Conservation (phyloP, 495 filamentous ascomycete species). For the Penicillium coprophilum region DNA sequence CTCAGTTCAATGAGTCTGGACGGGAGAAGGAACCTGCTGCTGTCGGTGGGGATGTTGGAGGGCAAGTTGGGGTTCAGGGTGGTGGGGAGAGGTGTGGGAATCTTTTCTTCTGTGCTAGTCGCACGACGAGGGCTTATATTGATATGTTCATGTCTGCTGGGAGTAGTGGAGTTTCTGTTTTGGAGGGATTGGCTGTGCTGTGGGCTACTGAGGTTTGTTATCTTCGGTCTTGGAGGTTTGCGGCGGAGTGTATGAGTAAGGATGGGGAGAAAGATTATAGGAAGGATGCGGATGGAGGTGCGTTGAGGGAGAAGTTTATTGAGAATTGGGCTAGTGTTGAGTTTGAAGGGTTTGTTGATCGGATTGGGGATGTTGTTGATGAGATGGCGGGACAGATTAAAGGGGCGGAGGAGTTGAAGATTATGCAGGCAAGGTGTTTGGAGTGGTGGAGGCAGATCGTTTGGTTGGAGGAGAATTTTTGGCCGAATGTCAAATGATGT, state of each 20-base stretch:
- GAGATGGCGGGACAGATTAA: slow-evolving; percentile 43
- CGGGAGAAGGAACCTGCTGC: not conserved
- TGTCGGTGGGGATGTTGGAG: not conserved
- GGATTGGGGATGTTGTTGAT: slow-evolving; percentile 44
- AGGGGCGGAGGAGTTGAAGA: slow-evolving; percentile 38
- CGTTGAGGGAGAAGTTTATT: slow-evolving; percentile 61
- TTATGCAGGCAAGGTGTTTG: slow-evolving; percentile 35
- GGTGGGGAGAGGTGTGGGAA: slow-evolving; percentile 10
- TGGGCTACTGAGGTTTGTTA: slow-evolving; percentile 74
- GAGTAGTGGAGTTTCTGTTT: slow-evolving; percentile 43
- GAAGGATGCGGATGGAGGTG: slow-evolving; percentile 59
- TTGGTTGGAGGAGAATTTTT: slow-evolving; percentile 54
- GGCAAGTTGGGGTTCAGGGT: not conserved
- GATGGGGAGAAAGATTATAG: slow-evolving; percentile 9
- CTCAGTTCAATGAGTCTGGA: not conserved
- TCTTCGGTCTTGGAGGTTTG: slow-evolving; percentile 59
- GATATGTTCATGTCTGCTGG: slow-evolving; percentile 56
- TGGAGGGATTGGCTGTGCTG: slow-evolving; percentile 68
- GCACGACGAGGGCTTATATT: slow-evolving; percentile 51
- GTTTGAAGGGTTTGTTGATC: slow-evolving; percentile 57
- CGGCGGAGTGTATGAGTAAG: slow-evolving; percentile 37
- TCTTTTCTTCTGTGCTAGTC: slow-evolving; percentile 35
- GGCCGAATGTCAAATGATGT: slow-evolving; percentile 27
- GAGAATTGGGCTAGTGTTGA: slow-evolving; percentile 63
- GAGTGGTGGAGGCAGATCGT: slow-evolving; percentile 54